A percentile compares a stretch with the other conserved stretches of the same genome.
These are phyloP conservation scores for Kingdonia uniflora DNA, from an alignment of 164 flowering plant genomes.

Conservation along the genomic window DNA sequence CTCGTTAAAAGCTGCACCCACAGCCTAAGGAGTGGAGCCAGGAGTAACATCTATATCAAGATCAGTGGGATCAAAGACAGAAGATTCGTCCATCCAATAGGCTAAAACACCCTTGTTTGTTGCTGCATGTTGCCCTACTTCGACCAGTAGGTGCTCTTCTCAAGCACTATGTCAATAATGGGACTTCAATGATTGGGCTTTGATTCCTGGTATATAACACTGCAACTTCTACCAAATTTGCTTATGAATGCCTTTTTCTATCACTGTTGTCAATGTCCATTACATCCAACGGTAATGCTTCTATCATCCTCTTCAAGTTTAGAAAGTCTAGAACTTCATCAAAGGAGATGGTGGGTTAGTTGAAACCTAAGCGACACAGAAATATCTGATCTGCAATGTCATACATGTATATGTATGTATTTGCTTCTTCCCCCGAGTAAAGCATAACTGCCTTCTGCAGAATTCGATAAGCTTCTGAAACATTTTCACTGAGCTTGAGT, in stretches of 20 bases:
- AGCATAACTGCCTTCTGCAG: slow-evolving; percentile 96
- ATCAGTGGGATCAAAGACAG: slow-evolving; percentile 94
- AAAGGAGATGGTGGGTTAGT: slow-evolving; percentile 59
- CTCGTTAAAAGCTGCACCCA: slow-evolving; percentile 61
- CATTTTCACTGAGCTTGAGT: slow-evolving; percentile 82
- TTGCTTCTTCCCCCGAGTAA: slow-evolving; percentile 94
- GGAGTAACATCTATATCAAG: slow-evolving; percentile 95
- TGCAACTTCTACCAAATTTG: slow-evolving; percentile 62
- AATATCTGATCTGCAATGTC: slow-evolving; percentile 96
- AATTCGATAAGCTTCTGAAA: slow-evolving; percentile 85
- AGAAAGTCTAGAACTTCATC: slow-evolving; percentile 90
- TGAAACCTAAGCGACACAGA: slow-evolving; percentile 82
- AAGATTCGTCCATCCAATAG: slow-evolving; percentile 82
- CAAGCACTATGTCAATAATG: slow-evolving; percentile 64
- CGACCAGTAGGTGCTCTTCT: slow-evolving; percentile 97
- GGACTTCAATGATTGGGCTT: slow-evolving; percentile 83
- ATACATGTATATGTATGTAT: slow-evolving; percentile 93
- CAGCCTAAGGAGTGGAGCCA: slow-evolving; percentile 36
- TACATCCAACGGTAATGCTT: slow-evolving; percentile 81
- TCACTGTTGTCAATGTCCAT: slow-evolving; percentile 86
- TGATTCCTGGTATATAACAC: slow-evolving; percentile 80
- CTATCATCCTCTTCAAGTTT: slow-evolving; percentile 93
- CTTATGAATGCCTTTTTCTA: slow-evolving; percentile 75
- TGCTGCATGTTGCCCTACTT: slow-evolving; percentile 88
- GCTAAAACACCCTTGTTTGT: slow-evolving; percentile 92